Conservation (phyloP, 345 rosid genomes). For the Excoecaria cochinchinensis region DNA sequence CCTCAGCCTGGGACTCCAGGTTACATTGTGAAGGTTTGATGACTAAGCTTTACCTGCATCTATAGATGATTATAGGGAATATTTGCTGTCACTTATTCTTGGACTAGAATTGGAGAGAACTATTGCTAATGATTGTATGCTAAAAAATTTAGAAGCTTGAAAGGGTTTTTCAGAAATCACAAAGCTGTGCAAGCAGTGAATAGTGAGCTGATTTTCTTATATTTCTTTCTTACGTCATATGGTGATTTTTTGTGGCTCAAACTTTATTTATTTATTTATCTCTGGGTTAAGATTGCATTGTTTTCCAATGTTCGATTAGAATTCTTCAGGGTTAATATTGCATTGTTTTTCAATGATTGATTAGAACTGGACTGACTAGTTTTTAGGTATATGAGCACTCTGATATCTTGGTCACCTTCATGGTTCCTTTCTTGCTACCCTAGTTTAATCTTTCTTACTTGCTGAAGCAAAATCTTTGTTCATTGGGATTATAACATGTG, state of each 20-base stretch:
- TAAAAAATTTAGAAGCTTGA: background rate
- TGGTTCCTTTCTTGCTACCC: background rate
- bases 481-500: no score
- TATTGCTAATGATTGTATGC: background rate
- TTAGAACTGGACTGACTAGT: background rate
- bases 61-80: background rate
- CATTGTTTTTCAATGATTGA: background rate
- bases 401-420: no score
- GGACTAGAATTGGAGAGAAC: background rate
- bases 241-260: background rate
- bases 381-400: background rate
- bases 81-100: background rate
- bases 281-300: background rate
- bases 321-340: background rate
- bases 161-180: background rate
- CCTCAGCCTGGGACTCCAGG: conserved; percentile 99
- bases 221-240: background rate
- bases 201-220: background rate
- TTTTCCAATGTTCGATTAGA: background rate
- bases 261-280: background rate
- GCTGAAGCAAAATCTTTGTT: background rate
- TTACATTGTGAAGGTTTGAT: conserved; percentile 82
- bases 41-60: conserved; percentile 6
- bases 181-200: background rate
- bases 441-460: background rate